Percentiles rank a stretch among this genome's conserved stretches.
Evolutionary conservation across 768 basidiomycete species (phyloP).

Genomic region (Chalciporus sphaerocephalus): DNA sequence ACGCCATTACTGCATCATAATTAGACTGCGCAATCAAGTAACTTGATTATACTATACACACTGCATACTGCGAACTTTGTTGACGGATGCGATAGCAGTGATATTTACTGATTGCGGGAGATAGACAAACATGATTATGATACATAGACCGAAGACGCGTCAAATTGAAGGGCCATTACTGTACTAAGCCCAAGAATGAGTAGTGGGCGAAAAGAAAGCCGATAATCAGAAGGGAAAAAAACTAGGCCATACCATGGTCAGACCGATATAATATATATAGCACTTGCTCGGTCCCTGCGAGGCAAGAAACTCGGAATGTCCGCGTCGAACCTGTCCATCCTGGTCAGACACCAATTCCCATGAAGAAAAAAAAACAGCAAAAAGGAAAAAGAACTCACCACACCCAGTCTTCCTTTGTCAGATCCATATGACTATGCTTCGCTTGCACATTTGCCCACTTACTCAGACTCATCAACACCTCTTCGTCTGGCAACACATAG

Average conservation of each 20-base stretch:
- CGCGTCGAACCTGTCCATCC: conserved; percentile 18
- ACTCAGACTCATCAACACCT: background rate
- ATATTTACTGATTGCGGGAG: too few relatives aligned
- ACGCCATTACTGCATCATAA: too few relatives aligned
- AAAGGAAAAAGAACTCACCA: conserved; percentile 14
- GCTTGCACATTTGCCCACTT: conserved; percentile 11
- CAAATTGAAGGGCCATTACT: background rate
- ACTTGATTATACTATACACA: too few relatives aligned
- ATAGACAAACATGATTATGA: background rate
- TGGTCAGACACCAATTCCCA: background rate
- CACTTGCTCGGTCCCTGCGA: background rate
- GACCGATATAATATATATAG: too few relatives aligned
- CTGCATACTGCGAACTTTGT: too few relatives aligned
- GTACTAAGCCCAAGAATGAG: too few relatives aligned
- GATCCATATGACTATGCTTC: background rate
- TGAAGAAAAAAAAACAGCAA: background rate
- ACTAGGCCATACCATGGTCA: too few relatives aligned
- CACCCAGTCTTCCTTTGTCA: conserved; percentile 14
- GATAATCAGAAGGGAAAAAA: too few relatives aligned
- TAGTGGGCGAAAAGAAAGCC: too few relatives aligned
- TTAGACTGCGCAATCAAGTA: too few relatives aligned
- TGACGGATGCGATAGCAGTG: too few relatives aligned
- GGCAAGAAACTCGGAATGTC: conserved; percentile 15
- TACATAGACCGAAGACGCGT: background rate
- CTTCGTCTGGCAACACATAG: conserved; percentile 16